Conservation (phyloP, 2,329 filamentous ascomycete species). For the Fusarium sp. region DNA sequence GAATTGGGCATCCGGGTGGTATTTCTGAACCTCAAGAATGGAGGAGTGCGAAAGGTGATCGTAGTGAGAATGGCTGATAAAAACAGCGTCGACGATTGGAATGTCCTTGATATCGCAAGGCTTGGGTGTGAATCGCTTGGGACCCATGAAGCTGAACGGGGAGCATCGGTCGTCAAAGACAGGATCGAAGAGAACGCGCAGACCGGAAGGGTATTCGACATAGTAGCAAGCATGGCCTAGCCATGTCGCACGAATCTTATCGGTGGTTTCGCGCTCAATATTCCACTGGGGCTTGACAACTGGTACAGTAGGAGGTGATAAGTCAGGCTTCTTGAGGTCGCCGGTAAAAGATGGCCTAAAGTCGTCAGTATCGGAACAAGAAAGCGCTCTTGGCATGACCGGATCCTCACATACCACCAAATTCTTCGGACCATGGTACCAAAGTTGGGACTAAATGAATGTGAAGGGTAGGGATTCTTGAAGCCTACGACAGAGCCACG, state of each 20-base stretch:
- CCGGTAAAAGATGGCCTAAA: slow-evolving; percentile 57
- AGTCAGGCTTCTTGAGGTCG: slow-evolving; percentile 66
- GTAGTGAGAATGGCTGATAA: slow-evolving; percentile 93
- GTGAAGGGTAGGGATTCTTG: slow-evolving; percentile 66
- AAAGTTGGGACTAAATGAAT: slow-evolving; percentile 42
- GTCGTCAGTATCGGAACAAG: slow-evolving; percentile 23
- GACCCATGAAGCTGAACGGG: slow-evolving; percentile 77
- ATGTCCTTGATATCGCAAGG: slow-evolving; percentile 85
- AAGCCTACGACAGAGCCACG: slow-evolving; percentile 60
- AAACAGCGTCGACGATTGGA: slow-evolving; percentile 79
- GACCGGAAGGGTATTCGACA: slow-evolving; percentile 86
- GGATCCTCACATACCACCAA: slow-evolving; percentile 52
- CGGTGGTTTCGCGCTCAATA: slow-evolving; percentile 66
- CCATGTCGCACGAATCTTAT: slow-evolving; percentile 86
- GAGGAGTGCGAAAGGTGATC: slow-evolving; percentile 88
- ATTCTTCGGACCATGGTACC: slow-evolving; percentile 50
- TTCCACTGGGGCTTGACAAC: slow-evolving; percentile 78
- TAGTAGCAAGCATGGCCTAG: slow-evolving; percentile 95
- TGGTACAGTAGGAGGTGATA: slow-evolving; percentile 73
- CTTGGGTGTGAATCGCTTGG: slow-evolving; percentile 81
- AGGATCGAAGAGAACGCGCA: slow-evolving; percentile 92
- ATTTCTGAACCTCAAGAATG: slow-evolving; percentile 76
- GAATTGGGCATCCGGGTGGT: slow-evolving; percentile 85
- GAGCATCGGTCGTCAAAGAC: slow-evolving; percentile 91
- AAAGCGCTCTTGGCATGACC: background rate